Evolutionary conservation across 306 rosid genomes (phyloP).

Genomic region (Aeschynomene evenia): DNA sequence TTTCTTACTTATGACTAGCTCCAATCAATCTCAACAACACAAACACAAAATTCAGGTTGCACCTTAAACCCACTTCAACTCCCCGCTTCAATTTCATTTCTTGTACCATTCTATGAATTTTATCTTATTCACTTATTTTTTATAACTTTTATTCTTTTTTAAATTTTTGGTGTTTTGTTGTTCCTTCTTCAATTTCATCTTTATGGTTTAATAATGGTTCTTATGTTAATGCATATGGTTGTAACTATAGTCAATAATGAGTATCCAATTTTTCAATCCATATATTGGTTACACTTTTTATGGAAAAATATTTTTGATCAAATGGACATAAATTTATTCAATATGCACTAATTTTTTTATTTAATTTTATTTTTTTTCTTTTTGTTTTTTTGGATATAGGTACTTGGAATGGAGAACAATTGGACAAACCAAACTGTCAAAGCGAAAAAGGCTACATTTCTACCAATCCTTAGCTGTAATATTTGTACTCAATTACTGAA

Average conservation of each 20-base stretch:
- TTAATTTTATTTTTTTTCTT: no score
- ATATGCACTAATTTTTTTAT: no score
- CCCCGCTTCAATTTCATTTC: background rate
- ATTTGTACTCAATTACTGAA: background rate
- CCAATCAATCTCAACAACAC: slow-evolving; percentile 39
- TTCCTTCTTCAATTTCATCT: background rate
- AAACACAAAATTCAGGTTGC: background rate
- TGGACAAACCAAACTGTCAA: background rate
- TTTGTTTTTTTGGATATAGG: background rate
- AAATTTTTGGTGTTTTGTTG: background rate
- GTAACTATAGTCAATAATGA: background rate
- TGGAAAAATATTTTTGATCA: background rate
- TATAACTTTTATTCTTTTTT: background rate
- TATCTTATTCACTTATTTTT: background rate
- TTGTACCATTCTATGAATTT: slow-evolving; percentile 11
- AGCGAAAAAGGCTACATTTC: background rate
- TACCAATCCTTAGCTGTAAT: background rate
- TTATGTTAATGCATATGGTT: slow-evolving; percentile 38
- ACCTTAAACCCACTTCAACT: background rate
- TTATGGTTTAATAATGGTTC: slow-evolving; percentile 3
- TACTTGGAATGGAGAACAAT: background rate
- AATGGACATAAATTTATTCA: no score
- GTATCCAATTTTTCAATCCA: background rate
- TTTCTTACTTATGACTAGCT: slow-evolving; percentile 54
- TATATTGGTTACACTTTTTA: no score